phyloP scores from a whole-genome alignment of 495 filamentous ascomycete species.

The Talaromyces ruber region DNA sequence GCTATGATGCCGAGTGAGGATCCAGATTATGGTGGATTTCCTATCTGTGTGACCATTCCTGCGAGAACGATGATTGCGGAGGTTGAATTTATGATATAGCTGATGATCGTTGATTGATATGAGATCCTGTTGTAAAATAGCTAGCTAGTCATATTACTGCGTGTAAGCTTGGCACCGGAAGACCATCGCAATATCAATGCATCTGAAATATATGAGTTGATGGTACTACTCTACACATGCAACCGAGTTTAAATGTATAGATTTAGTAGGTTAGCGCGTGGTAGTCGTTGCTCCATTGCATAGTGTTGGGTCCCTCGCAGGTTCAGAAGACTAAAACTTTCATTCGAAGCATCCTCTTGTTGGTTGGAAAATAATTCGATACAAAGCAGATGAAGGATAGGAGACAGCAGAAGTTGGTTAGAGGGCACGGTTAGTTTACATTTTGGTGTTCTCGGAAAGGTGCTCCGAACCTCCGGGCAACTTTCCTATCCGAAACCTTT shows the following conservation, averaged over 20 bases:
- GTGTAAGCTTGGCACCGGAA: background rate
- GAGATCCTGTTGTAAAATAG: background rate
- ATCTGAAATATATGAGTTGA: background rate
- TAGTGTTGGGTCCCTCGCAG: too few species aligned
- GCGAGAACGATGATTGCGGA: slow-evolving; percentile 40
- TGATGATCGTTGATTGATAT: slow-evolving; percentile 6
- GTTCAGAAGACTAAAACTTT: too few species aligned
- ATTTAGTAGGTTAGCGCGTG: too few species aligned
- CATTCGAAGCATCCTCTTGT: too few species aligned
- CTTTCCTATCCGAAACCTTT: background rate
- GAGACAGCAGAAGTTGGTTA: too few species aligned
- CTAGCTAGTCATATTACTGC: background rate
- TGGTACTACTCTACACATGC: background rate
- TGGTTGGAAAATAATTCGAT: too few species aligned
- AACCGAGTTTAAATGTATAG: too few species aligned
- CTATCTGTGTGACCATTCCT: slow-evolving; percentile 40
- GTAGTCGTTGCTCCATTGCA: too few species aligned
- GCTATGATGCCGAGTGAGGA: slow-evolving; percentile 42
- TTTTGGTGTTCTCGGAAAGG: background rate
- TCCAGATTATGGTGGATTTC: slow-evolving; percentile 43
- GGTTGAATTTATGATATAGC: slow-evolving; percentile 31
- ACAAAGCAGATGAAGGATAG: too few species aligned
- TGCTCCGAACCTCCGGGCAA: background rate
- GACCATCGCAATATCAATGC: background rate
- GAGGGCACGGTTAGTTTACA: too few species aligned